Conservation (phyloP, 257 asterid species). For the Scutellaria galericulata region DNA sequence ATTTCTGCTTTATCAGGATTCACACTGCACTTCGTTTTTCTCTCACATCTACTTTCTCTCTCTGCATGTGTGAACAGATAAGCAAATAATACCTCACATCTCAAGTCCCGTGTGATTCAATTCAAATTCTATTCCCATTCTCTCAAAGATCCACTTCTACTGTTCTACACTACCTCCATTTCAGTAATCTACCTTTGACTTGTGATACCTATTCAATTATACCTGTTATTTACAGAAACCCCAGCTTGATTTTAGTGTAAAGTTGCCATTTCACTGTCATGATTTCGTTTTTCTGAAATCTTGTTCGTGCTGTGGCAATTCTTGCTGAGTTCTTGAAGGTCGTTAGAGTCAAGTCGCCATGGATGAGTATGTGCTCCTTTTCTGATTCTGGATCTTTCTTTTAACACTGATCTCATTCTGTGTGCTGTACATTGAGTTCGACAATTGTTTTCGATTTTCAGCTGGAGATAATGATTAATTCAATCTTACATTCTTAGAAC, state of each 20-base stretch:
- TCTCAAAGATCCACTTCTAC: neutral
- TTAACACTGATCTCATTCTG: constrained; percentile 14
- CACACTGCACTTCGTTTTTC: constrained; percentile 4
- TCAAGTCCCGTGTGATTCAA: too few relatives aligned
- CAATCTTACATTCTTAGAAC: constrained; percentile 12
- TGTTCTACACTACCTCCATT: too few relatives aligned
- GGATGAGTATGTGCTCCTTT: constrained; percentile 57
- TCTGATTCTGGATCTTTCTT: constrained; percentile 22
- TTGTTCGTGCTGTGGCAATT: constrained; percentile 16
- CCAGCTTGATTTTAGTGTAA: constrained; percentile 31
- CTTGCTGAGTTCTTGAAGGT: constrained; percentile 37
- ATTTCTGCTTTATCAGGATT: too few relatives aligned
- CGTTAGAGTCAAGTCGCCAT: constrained; percentile 39
- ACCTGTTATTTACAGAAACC: constrained; percentile 25
- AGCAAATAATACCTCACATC: too few relatives aligned
- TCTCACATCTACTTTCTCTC: constrained; percentile 19
- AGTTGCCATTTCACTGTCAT: constrained; percentile 19
- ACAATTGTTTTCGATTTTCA: neutral
- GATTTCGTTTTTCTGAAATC: constrained; percentile 10
- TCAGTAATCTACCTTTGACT: constrained; percentile 25
- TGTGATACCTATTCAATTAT: constrained; percentile 17
- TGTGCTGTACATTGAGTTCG: constrained; percentile 20
- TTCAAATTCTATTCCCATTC: too few relatives aligned
- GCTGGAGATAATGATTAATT: constrained; percentile 1
- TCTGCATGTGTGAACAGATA: constrained; percentile 16